These are phyloP conservation scores for Brettanomyces custersianus DNA, from an alignment of 805 yeast species.

Conservation along the genomic window DNA sequence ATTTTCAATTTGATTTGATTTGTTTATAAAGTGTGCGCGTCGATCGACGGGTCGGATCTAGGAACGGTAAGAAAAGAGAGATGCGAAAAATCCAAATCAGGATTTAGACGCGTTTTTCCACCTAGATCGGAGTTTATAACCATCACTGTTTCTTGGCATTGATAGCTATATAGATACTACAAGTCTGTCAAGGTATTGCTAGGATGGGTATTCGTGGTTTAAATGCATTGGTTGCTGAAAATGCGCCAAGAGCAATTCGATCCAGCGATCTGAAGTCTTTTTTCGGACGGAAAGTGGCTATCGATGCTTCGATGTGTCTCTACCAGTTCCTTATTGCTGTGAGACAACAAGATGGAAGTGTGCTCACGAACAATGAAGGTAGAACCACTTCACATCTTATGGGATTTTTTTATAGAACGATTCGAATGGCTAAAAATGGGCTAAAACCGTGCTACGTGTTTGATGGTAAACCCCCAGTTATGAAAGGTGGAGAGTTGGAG, in stretches of 20 bases:
- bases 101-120: no score
- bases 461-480: conserved; percentile 94
- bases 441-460: conserved; percentile 94
- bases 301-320: conserved; percentile 92
- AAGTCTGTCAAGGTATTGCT: no score
- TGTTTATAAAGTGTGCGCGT: no score
- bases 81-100: no score
- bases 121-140: no score
- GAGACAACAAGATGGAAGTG: conserved; percentile 94
- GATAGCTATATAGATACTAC: no score
- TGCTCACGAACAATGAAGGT: conserved; percentile 79
- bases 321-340: conserved; percentile 96
- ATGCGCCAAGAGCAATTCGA: conserved; percentile 77
- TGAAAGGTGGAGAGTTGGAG: conserved; percentile 88
- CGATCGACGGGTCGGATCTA: no score
- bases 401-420: conserved; percentile 94
- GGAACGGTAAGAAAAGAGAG: no score
- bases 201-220: conserved; percentile 51
- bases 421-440: conserved; percentile 85
- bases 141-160: no score
- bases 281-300: conserved; percentile 95
- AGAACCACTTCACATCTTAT: conserved; percentile 89
- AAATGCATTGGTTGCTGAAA: conserved; percentile 77
- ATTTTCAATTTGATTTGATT: no score
- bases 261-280: conserved; percentile 75